A percentile compares a stretch with the other conserved stretches of the same genome.
Evolutionary conservation across 805 yeast species (phyloP).

Genomic region (Kuraishia cidri): DNA sequence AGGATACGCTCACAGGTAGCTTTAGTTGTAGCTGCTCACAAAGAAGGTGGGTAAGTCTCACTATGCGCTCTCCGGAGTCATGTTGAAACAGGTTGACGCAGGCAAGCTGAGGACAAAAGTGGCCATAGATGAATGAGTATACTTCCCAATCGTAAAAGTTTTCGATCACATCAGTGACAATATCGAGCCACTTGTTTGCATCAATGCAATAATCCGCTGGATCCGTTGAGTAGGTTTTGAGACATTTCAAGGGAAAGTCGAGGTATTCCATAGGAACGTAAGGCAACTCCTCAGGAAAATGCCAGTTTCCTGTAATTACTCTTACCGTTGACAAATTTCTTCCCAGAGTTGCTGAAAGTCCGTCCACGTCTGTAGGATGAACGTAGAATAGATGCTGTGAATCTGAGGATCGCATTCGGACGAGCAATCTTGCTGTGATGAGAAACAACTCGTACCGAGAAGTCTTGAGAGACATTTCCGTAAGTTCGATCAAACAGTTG

Average conservation of each 20-base stretch:
- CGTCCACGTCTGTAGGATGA: constrained; percentile 54
- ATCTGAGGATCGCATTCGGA: constrained; percentile 42
- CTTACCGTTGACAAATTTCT: constrained; percentile 28
- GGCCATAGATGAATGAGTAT: constrained; percentile 57
- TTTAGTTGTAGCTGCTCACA: constrained; percentile 52
- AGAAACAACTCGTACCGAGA: constrained; percentile 29
- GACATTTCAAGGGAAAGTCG: constrained; percentile 24
- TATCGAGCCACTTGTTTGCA: constrained; percentile 39
- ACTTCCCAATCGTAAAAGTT: constrained; percentile 61
- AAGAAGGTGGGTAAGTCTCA: constrained; percentile 26
- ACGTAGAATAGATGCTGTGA: constrained; percentile 37
- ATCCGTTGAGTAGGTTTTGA: not conserved
- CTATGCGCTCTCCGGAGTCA: constrained; percentile 27
- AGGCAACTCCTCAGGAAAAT: constrained; percentile 46
- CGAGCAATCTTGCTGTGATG: constrained; percentile 39
- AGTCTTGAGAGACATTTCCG: constrained; percentile 23
- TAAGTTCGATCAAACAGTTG: constrained; percentile 23
- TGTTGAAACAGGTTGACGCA: constrained; percentile 40
- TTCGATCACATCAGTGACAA: constrained; percentile 40
- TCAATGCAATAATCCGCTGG: constrained; percentile 21
- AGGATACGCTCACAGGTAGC: constrained; percentile 28
- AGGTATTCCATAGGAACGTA: constrained; percentile 37
- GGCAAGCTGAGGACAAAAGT: constrained; percentile 62
- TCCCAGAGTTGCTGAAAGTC: constrained; percentile 50
- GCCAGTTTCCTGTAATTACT: constrained; percentile 33